A percentile compares a stretch with the other conserved stretches of the same genome.
Evolutionary conservation across 2,329 filamentous ascomycete genomes (phyloP).

Genomic region (Rosellinia necatrix): DNA sequence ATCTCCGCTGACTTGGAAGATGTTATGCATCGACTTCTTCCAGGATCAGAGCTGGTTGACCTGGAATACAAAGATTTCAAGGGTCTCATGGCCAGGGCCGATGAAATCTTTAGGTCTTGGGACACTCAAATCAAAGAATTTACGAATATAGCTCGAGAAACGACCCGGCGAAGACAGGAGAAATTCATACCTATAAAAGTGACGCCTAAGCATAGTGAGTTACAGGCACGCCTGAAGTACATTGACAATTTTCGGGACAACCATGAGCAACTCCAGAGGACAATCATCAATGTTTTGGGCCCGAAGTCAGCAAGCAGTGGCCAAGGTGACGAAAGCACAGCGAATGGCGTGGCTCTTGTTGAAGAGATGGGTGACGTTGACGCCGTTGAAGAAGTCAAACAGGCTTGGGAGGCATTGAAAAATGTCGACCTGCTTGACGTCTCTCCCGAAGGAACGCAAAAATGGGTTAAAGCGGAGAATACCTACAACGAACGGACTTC

Average conservation of each 20-base stretch:
- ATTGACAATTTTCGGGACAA: slow-evolving; percentile 94
- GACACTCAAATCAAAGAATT: slow-evolving; percentile 97
- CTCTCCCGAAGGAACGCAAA: slow-evolving; percentile 82
- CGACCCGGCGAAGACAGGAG: slow-evolving; percentile 89
- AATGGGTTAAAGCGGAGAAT: slow-evolving; percentile 93
- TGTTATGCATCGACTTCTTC: slow-evolving; percentile 81
- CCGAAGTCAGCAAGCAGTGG: slow-evolving; percentile 66
- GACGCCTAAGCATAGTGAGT: slow-evolving; percentile 80
- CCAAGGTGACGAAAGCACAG: slow-evolving; percentile 53
- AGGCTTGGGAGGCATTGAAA: slow-evolving; percentile 91
- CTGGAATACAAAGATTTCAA: slow-evolving; percentile 91
- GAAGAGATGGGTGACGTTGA: slow-evolving; percentile 98
- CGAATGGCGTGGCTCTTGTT: slow-evolving; percentile 71
- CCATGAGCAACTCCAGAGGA: slow-evolving; percentile 95
- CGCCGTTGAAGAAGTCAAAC: slow-evolving; percentile 92
- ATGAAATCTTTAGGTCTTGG: slow-evolving; percentile 89
- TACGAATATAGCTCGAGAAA: slow-evolving; percentile 94
- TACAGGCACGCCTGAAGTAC: slow-evolving; percentile 90
- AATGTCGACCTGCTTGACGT: slow-evolving; percentile 96
- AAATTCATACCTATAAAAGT: slow-evolving; percentile 99
- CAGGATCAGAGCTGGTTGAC: slow-evolving; percentile 86
- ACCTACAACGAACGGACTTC: slow-evolving; percentile 97
- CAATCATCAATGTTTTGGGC: slow-evolving; percentile 95
- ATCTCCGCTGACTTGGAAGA: slow-evolving; percentile 93
- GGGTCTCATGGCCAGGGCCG: slow-evolving; percentile 79